These are phyloP conservation scores for Herpotrichia juniperi DNA, from an alignment of 2,329 filamentous ascomycete species.

Conservation along the genomic window DNA sequence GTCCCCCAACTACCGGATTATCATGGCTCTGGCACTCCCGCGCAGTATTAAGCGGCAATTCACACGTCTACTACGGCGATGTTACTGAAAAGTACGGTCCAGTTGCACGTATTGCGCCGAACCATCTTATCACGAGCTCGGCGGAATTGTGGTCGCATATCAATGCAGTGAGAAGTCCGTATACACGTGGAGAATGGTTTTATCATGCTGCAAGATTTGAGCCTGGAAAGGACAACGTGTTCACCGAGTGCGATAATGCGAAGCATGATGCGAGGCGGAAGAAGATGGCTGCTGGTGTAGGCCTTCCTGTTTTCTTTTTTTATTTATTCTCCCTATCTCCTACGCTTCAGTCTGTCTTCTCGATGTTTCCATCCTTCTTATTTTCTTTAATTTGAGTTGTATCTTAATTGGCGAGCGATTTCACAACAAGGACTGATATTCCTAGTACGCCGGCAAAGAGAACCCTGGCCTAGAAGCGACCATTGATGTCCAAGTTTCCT, in stretches of 20 bases:
- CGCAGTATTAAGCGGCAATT: conserved; percentile 31
- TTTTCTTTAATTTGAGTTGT: too few relatives aligned
- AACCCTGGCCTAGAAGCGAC: conserved; percentile 57
- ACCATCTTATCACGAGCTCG: conserved; percentile 56
- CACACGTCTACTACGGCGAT: conserved; percentile 34
- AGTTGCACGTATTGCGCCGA: conserved; percentile 55
- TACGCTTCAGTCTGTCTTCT: not conserved
- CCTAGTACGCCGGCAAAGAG: conserved; percentile 61
- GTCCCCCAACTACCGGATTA: conserved; percentile 35
- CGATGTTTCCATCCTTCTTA: not conserved
- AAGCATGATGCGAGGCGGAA: conserved; percentile 52
- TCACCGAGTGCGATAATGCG: conserved; percentile 57
- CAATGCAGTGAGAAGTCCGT: conserved; percentile 48
- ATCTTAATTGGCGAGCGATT: not conserved
- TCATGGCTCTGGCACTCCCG: conserved; percentile 40
- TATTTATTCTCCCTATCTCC: not conserved
- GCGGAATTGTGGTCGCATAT: conserved; percentile 55
- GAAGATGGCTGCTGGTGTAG: conserved; percentile 59
- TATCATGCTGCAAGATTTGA: conserved; percentile 57
- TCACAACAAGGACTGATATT: too few relatives aligned
- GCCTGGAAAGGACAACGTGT: conserved; percentile 60
- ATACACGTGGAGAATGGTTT: conserved; percentile 46
- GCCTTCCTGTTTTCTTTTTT: not conserved
- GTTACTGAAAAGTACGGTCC: conserved; percentile 43
- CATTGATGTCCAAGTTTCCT: conserved; percentile 55